A percentile compares a stretch with the other conserved stretches of the same genome.
Conservation (phyloP, 805 yeast species). For the Ascoidea tarda region DNA sequence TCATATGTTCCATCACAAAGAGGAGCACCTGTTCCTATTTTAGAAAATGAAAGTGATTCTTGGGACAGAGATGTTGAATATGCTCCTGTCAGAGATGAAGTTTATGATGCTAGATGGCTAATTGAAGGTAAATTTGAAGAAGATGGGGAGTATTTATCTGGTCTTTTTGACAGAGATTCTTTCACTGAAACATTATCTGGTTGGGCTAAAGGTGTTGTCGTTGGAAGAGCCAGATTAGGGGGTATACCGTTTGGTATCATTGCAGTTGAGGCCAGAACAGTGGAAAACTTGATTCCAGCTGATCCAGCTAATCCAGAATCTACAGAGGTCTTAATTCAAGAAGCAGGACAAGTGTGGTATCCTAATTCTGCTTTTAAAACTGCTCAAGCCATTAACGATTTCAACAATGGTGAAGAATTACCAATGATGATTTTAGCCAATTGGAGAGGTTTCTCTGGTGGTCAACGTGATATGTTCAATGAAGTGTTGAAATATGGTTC, state of each 20-base stretch:
- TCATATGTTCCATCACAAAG: constrained; percentile 89
- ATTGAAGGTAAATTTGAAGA: constrained; percentile 70
- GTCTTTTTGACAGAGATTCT: constrained; percentile 84
- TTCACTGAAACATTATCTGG: constrained; percentile 95
- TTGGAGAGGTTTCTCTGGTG: constrained; percentile 99
- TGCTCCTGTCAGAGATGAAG: constrained; percentile 54
- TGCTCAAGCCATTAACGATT: constrained; percentile 95
- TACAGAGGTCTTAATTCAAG: constrained; percentile 74
- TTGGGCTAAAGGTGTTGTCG: constrained; percentile 98
- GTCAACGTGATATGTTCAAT: constrained; percentile 98
- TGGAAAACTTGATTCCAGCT: constrained; percentile 88
- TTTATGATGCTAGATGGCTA: constrained; percentile 90
- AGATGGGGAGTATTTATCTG: constrained; percentile 61
- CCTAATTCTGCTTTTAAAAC: constrained; percentile 99
- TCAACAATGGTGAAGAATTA: constrained; percentile 94
- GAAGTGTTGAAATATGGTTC: constrained; percentile 97
- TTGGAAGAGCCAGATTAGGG: constrained; percentile 97
- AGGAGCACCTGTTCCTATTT: constrained; percentile 79
- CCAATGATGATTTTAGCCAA: constrained; percentile 96
- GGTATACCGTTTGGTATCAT: constrained; percentile 98
- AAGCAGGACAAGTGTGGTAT: constrained; percentile 99
- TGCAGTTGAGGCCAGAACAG: constrained; percentile 84
- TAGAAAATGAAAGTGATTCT: constrained; percentile 54
- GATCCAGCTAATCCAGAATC: constrained; percentile 98
- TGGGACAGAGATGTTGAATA: constrained; percentile 94